phyloP scores from a whole-genome alignment of 805 yeast species.

The Wickerhamomyces rabaulensis region DNA sequence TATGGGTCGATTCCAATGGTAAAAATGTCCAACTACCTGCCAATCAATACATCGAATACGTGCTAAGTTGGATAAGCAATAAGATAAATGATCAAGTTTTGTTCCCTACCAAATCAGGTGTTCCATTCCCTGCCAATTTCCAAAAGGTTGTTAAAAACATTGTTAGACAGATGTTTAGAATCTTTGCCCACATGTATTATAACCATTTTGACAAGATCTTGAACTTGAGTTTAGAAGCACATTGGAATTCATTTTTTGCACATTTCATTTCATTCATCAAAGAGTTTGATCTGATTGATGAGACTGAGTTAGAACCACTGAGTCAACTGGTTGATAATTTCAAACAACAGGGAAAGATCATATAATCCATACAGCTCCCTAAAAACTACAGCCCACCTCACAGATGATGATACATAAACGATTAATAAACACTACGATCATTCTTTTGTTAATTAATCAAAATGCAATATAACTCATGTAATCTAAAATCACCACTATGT shows the following conservation, averaged over 20 bases:
- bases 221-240: slow-evolving; percentile 92
- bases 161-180: slow-evolving; percentile 86
- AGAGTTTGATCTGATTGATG: slow-evolving; percentile 78
- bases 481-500: not conserved
- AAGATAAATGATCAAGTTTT: slow-evolving; percentile 84
- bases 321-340: slow-evolving; percentile 69
- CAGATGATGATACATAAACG: not conserved
- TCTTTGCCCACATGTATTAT: slow-evolving; percentile 91
- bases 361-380: slow-evolving; percentile 9
- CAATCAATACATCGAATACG: slow-evolving; percentile 85
- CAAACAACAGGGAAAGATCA: slow-evolving; percentile 83
- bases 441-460: no score
- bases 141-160: slow-evolving; percentile 80
- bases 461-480: not conserved
- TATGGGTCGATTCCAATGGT: slow-evolving; percentile 82
- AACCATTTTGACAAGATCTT: slow-evolving; percentile 91
- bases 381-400: not conserved
- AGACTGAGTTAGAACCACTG: slow-evolving; percentile 75
- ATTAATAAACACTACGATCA: not conserved
- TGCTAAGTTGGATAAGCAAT: slow-evolving; percentile 82
- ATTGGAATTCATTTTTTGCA: slow-evolving; percentile 96
- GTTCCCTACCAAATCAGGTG: slow-evolving; percentile 88
- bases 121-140: slow-evolving; percentile 85
- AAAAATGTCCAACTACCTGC: slow-evolving; percentile 88
- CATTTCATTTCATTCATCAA: slow-evolving; percentile 85